phyloP scores from a whole-genome alignment of 73 alveolate species.

The Breviolum minutum region DNA sequence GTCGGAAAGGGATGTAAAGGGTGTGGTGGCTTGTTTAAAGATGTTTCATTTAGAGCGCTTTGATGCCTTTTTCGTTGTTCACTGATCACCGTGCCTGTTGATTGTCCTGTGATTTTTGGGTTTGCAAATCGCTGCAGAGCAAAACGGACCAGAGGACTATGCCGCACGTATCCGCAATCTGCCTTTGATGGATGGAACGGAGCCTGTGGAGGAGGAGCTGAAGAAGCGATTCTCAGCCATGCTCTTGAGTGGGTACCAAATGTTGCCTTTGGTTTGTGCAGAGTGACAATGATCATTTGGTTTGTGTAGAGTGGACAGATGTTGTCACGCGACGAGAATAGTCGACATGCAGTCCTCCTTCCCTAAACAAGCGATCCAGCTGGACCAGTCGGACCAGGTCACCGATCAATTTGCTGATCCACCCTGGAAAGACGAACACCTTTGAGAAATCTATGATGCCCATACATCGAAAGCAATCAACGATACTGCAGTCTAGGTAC shows the following conservation, averaged over 20 bases:
- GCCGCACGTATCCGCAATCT: conserved; percentile 90
- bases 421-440: no score
- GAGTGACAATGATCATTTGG: background rate
- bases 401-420: no score
- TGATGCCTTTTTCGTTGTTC: no score
- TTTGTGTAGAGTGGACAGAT: background rate
- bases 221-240: conserved; percentile 37
- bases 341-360: no score
- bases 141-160: conserved; percentile 17
- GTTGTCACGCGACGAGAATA: background rate
- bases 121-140: background rate
- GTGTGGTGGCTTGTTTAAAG: background rate
- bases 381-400: no score
- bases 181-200: conserved; percentile 76
- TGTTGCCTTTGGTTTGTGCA: background rate
- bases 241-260: background rate
- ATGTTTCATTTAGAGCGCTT: no score
- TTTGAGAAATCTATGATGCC: no score
- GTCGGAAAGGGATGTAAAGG: background rate
- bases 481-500: no score
- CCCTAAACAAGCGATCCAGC: no score
- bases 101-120: no score
- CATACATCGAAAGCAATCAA: no score
- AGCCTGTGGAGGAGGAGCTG: conserved; percentile 85
- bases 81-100: no score